Evolutionary conservation across 2,329 filamentous ascomycete genomes (phyloP).

Genomic region (Arthrinium puccinioides): DNA sequence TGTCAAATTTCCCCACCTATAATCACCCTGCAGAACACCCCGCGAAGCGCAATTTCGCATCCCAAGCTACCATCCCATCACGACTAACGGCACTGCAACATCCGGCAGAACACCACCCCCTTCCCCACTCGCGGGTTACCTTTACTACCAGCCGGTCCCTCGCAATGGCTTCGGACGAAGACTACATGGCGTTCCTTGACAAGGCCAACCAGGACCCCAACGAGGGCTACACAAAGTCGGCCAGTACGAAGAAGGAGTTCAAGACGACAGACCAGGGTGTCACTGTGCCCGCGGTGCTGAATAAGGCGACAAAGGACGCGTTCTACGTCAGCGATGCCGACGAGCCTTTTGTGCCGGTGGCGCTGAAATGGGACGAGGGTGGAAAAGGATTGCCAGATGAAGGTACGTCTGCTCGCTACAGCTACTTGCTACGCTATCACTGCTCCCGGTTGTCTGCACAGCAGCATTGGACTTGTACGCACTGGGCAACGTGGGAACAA

Average conservation of each 20-base stretch:
- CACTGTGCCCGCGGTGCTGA: constrained; percentile 53
- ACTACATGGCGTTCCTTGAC: constrained; percentile 77
- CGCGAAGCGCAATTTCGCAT: no score
- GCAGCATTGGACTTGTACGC: no score
- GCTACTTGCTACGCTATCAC: not conserved
- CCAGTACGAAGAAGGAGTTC: constrained; percentile 31
- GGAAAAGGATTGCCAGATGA: constrained; percentile 51
- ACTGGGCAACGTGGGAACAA: not conserved
- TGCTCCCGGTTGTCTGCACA: no score
- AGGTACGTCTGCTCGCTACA: constrained; percentile 34
- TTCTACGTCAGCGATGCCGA: constrained; percentile 79
- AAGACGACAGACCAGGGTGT: constrained; percentile 46
- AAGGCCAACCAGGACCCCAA: constrained; percentile 78
- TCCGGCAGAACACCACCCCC: no score
- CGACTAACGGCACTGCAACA: no score
- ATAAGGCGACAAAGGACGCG: constrained; percentile 41
- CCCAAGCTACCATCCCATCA: no score
- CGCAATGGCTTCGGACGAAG: constrained; percentile 68
- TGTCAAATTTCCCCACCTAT: no score
- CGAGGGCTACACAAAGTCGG: constrained; percentile 38
- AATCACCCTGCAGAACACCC: no score
- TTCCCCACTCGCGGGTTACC: no score
- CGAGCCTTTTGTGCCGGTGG: constrained; percentile 76
- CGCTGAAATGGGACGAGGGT: constrained; percentile 50
- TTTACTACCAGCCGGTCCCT: constrained; percentile 8